Conservation (phyloP, 768 basidiomycete species). For the Cystofilobasidium bisporidii region DNA sequence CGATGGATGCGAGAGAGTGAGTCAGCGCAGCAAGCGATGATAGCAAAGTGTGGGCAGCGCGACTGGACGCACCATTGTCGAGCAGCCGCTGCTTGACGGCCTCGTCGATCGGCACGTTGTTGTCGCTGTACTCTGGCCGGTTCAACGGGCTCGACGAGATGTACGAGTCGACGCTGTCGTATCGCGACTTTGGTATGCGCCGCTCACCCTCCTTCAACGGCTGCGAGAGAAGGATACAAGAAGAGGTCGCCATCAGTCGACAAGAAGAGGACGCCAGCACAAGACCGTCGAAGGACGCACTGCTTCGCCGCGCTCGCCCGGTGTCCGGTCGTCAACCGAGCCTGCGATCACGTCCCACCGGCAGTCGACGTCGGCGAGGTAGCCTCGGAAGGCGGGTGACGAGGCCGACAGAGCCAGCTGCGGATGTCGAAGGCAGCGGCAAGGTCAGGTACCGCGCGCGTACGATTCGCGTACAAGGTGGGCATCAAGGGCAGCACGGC, state of each 20-base stretch:
- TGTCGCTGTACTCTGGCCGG: slow-evolving; percentile 90
- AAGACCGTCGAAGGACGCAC: slow-evolving; percentile 44
- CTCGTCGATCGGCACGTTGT: slow-evolving; percentile 64
- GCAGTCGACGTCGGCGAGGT: slow-evolving; percentile 92
- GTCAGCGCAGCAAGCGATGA: background rate
- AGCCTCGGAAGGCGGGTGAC: slow-evolving; percentile 88
- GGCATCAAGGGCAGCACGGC: background rate
- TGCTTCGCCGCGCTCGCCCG: slow-evolving; percentile 84
- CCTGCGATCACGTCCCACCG: slow-evolving; percentile 98
- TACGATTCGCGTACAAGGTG: no score
- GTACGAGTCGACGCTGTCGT: slow-evolving; percentile 91
- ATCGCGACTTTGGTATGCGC: slow-evolving; percentile 88
- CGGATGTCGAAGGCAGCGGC: background rate
- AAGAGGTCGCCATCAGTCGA: background rate
- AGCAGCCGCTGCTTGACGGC: slow-evolving; percentile 61
- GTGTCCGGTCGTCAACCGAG: slow-evolving; percentile 94
- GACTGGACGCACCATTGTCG: slow-evolving; percentile 63
- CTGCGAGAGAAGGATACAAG: slow-evolving; percentile 41
- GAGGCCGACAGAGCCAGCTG: slow-evolving; percentile 89
- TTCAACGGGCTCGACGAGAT: slow-evolving; percentile 78
- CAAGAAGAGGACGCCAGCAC: background rate
- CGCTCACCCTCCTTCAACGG: slow-evolving; percentile 65
- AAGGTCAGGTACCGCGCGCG: no score
- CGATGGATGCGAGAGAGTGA: background rate
- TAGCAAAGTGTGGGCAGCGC: background rate